phyloP scores from a whole-genome alignment of 805 yeast species.

The Candida chilensis region DNA sequence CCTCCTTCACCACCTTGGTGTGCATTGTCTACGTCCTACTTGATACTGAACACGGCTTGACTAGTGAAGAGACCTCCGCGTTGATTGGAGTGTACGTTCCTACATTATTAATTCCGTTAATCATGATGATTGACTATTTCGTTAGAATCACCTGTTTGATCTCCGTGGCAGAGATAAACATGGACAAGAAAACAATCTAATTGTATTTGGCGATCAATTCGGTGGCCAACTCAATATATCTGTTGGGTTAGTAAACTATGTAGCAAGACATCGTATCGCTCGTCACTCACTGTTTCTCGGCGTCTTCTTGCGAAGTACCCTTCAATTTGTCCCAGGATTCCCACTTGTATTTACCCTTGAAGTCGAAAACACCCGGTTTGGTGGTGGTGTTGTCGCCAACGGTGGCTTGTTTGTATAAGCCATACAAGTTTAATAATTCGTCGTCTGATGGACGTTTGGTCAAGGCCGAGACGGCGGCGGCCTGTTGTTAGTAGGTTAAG shows the following conservation, averaged over 20 bases:
- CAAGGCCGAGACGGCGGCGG: conserved; percentile 69
- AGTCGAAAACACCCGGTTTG: conserved; percentile 87
- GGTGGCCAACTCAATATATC: conserved; percentile 59
- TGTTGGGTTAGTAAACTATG: conserved; percentile 1
- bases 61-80: conserved; percentile 22
- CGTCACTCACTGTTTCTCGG: conserved; percentile 55
- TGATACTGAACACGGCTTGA: conserved; percentile 29
- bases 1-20: conserved; percentile 67
- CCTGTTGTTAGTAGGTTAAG: conserved; percentile 30
- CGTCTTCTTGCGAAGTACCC: conserved; percentile 84
- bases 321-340: conserved; percentile 87
- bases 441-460: conserved; percentile 77
- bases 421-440: conserved; percentile 82
- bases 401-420: conserved; percentile 94
- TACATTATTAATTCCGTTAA: conserved; percentile 57
- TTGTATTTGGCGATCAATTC: conserved; percentile 45
- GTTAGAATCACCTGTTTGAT: conserved; percentile 5
- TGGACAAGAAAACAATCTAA: neutral
- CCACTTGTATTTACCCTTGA: conserved; percentile 97
- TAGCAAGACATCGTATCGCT: neutral
- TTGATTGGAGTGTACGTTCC: conserved; percentile 55
- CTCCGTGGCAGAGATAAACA: too few species aligned
- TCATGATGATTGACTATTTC: conserved; percentile 40
- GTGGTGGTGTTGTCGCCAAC: conserved; percentile 85
- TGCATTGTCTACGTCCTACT: conserved; percentile 48